These are phyloP conservation scores for Verticillium albo-atrum DNA, from an alignment of 2,329 filamentous ascomycete genomes.

Conservation along the genomic window DNA sequence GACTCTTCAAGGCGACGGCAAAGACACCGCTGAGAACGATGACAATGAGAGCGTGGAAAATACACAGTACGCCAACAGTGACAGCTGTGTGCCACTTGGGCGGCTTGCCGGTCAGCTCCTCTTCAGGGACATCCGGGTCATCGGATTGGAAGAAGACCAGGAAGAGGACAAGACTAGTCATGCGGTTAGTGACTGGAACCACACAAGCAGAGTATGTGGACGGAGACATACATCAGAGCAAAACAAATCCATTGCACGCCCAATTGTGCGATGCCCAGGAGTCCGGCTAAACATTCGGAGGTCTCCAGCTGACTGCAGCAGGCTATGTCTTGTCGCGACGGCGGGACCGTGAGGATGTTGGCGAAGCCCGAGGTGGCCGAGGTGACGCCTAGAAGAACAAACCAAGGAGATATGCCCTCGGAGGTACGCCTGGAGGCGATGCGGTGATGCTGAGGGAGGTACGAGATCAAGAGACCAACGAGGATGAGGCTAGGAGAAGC, in stretches of 20 bases:
- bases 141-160: conserved; percentile 84
- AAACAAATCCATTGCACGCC: conserved; percentile 92
- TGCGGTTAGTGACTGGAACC: not conserved
- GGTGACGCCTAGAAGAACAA: conserved; percentile 88
- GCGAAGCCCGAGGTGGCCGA: conserved; percentile 85
- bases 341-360: conserved; percentile 86
- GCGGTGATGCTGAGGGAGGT: conserved; percentile 89
- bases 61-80: conserved; percentile 64
- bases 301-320: conserved; percentile 81
- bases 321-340: conserved; percentile 73
- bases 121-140: conserved; percentile 44
- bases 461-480: conserved; percentile 84
- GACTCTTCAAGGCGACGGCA: conserved; percentile 54
- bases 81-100: conserved; percentile 77
- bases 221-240: conserved; percentile 69
- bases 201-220: not conserved
- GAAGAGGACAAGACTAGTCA: conserved; percentile 77
- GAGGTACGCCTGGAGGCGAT: conserved; percentile 83
- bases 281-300: conserved; percentile 77
- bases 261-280: conserved; percentile 87
- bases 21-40: conserved; percentile 67
- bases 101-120: conserved; percentile 43
- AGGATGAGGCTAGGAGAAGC: conserved; percentile 59
- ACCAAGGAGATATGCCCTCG: conserved; percentile 93
- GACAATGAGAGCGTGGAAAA: conserved; percentile 70